These are phyloP conservation scores for Ulota crispa DNA, from an alignment of 225 moss, liverwort and hornwort species.

Conservation along the genomic window DNA sequence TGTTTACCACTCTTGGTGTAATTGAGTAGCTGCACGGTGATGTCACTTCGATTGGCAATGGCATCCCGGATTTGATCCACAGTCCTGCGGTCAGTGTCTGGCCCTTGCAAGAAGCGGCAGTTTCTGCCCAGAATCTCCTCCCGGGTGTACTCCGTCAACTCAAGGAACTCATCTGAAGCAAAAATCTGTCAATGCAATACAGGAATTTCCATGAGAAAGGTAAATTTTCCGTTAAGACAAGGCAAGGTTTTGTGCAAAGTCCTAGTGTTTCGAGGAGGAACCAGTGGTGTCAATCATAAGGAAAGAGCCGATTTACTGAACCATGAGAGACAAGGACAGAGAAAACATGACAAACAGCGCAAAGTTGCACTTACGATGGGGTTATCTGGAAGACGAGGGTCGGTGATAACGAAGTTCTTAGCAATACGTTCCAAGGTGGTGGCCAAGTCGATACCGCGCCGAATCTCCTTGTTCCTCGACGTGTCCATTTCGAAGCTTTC, in stretches of 20 bases:
- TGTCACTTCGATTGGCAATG: conserved; percentile 65
- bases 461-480: conserved; percentile 65
- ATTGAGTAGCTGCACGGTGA: conserved; percentile 91
- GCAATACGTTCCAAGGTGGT: conserved; percentile 94
- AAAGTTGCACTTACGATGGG: conserved; percentile 63
- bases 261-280: not conserved
- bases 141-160: conserved; percentile 87
- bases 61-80: conserved; percentile 83
- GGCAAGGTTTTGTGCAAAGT: not conserved
- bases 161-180: conserved; percentile 90
- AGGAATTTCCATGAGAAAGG: not conserved
- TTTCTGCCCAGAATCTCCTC: conserved; percentile 92
- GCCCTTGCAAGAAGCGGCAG: conserved; percentile 90
- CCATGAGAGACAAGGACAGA: not conserved
- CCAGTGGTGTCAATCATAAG: not conserved
- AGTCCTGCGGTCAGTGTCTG: conserved; percentile 69
- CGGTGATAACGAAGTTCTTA: conserved; percentile 95
- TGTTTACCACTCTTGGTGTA: conserved; percentile 85
- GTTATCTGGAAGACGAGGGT: conserved; percentile 92
- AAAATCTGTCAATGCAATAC: conserved; percentile 52
- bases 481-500: conserved; percentile 69
- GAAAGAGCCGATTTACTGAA: not conserved
- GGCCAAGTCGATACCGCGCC: conserved; percentile 88
- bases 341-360: not conserved
- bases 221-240: not conserved